These are phyloP conservation scores for Cladophialophora exuberans DNA, from an alignment of 2,329 filamentous ascomycete species.

Conservation along the genomic window DNA sequence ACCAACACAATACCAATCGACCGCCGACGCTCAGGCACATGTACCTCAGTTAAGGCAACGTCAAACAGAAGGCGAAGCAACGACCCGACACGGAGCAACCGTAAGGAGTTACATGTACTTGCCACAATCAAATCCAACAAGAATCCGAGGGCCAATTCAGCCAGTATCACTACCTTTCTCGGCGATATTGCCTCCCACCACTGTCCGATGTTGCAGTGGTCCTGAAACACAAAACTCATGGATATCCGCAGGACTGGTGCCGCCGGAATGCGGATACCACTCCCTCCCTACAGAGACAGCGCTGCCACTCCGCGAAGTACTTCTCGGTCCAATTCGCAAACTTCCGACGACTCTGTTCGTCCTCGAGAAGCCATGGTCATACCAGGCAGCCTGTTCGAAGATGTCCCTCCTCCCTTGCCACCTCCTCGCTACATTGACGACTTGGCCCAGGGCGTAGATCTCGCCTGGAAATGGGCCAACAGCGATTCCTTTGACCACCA, in stretches of 20 bases:
- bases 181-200: slow-evolving; percentile 13
- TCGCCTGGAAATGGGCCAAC: slow-evolving; percentile 67
- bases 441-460: slow-evolving; percentile 60
- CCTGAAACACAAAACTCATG: slow-evolving; percentile 21
- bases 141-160: neutral
- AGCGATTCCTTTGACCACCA: slow-evolving; percentile 48
- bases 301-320: slow-evolving; percentile 28
- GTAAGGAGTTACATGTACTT: slow-evolving; percentile 7
- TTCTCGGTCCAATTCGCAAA: slow-evolving; percentile 43
- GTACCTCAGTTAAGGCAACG: slow-evolving; percentile 7
- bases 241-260: slow-evolving; percentile 25
- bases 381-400: slow-evolving; percentile 55
- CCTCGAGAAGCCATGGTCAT: slow-evolving; percentile 64
- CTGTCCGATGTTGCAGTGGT: slow-evolving; percentile 29
- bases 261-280: slow-evolving; percentile 21
- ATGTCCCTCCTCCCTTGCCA: slow-evolving; percentile 65
- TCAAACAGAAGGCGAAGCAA: neutral
- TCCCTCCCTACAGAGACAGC: slow-evolving; percentile 20
- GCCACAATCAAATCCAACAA: slow-evolving; percentile 20
- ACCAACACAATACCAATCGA: neutral
- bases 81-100: neutral
- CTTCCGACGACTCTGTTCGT: slow-evolving; percentile 45
- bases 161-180: slow-evolving; percentile 4
- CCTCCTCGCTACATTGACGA: slow-evolving; percentile 64
- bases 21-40: slow-evolving; percentile 1